Conservation (phyloP, 768 basidiomycete genomes). For the Podaxis carcinomalis region DNA sequence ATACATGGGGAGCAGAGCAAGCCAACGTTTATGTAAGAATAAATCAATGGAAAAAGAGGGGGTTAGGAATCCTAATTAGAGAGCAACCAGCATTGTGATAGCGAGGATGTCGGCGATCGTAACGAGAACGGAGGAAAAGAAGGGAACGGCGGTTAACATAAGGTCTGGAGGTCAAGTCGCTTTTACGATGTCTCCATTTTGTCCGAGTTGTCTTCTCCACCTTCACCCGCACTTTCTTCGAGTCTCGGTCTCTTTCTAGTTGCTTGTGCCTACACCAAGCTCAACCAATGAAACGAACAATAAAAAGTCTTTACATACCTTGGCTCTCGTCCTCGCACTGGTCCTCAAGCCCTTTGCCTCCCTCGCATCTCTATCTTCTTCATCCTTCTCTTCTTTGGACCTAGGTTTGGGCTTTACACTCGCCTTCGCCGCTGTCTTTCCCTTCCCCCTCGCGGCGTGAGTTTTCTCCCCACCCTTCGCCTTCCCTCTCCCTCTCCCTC, state of each 20-base stretch:
- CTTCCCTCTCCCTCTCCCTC: neutral
- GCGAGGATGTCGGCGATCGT: neutral
- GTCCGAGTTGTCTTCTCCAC: neutral
- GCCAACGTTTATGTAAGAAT: neutral
- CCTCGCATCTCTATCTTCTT: conserved; percentile 5
- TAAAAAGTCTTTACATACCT: neutral
- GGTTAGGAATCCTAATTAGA: no score
- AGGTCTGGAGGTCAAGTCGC: neutral
- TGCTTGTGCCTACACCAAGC: neutral
- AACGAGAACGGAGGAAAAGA: neutral
- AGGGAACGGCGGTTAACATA: neutral
- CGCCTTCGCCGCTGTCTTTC: neutral
- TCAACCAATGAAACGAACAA: neutral
- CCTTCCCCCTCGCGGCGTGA: neutral
- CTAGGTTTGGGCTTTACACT: neutral
- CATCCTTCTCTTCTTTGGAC: neutral
- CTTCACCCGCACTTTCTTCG: neutral
- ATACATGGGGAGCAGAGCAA: neutral
- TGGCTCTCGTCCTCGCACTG: conserved; percentile 5
- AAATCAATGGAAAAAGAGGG: neutral
- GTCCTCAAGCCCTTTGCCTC: conserved; percentile 7
- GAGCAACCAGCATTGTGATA: neutral
- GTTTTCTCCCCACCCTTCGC: neutral
- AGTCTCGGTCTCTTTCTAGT: neutral
- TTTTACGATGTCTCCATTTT: conserved; percentile 7